Conservation (phyloP, 176 grass and related monocot genomes). For the Puccinellia tenuiflora region DNA sequence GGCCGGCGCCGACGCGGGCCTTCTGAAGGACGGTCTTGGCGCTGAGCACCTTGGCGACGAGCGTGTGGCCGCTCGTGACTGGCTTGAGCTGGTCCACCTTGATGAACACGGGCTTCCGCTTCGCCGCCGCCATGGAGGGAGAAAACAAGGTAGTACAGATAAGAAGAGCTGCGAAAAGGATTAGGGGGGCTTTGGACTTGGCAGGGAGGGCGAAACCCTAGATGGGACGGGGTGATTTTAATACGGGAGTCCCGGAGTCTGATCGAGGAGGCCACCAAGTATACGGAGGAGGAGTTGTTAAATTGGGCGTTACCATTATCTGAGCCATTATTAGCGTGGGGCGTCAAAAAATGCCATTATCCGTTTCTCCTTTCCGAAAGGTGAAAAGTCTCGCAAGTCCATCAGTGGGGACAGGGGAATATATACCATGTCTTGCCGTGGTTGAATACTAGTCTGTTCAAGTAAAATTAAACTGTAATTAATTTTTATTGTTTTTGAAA, state of each 20-base stretch:
- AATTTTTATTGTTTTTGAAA: too few species aligned
- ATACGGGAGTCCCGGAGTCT: neutral
- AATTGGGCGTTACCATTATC: conserved; percentile 3
- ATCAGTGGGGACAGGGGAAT: conserved; percentile 21
- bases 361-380: conserved; percentile 1
- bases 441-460: too few species aligned
- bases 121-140: conserved; percentile 41
- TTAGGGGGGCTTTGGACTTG: neutral
- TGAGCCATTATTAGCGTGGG: neutral
- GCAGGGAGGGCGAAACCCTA: conserved; percentile 27
- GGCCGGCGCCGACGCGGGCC: conserved; percentile 34
- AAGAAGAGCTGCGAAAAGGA: neutral
- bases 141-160: neutral
- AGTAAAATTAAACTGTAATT: too few species aligned
- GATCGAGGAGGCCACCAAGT: conserved; percentile 34
- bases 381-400: neutral
- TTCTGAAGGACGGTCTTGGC: conserved; percentile 65
- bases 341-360: conserved; percentile 3
- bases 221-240: conserved; percentile 25
- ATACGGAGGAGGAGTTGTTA: conserved; percentile 29
- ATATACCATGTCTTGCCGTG: neutral
- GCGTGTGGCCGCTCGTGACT: conserved; percentile 62
- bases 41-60: conserved; percentile 61
- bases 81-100: conserved; percentile 84
- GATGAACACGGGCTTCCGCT: conserved; percentile 66